A percentile compares a stretch with the other conserved stretches of the same genome.
These are phyloP conservation scores for Moricandia arvensis DNA, from an alignment of 345 rosid genomes.

Conservation along the genomic window DNA sequence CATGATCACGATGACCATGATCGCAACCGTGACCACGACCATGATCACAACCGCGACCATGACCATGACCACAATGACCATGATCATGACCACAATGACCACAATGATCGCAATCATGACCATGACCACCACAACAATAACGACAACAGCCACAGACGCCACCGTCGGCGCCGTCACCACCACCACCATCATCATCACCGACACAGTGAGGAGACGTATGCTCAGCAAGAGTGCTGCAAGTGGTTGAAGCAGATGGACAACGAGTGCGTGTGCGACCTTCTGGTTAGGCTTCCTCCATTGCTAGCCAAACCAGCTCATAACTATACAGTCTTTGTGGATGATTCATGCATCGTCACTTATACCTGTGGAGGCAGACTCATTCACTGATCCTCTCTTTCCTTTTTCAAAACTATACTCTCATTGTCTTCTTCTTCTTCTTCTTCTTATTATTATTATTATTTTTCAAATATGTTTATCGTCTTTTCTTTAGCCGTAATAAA, in stretches of 20 bases:
- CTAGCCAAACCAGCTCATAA: slow-evolving; percentile 63
- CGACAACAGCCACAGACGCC: slow-evolving; percentile 1
- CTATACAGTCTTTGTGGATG: slow-evolving; percentile 52
- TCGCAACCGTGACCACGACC: too few species aligned
- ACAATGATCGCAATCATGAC: not conserved
- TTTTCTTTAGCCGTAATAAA: slow-evolving; percentile 15
- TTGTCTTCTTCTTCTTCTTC: not conserved
- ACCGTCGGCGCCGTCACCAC: slow-evolving; percentile 10
- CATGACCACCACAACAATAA: slow-evolving; percentile 4
- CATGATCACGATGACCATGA: not conserved
- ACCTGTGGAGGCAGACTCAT: slow-evolving; percentile 53
- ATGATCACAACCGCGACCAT: too few species aligned
- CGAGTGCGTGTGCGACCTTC: slow-evolving; percentile 75
- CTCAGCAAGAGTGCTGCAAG: slow-evolving; percentile 61
- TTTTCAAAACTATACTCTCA: not conserved
- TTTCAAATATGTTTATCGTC: too few species aligned
- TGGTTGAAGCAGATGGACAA: slow-evolving; percentile 70
- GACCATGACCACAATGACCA: not conserved
- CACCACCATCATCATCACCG: slow-evolving; percentile 12
- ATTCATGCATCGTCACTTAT: slow-evolving; percentile 55
- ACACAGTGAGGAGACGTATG: slow-evolving; percentile 28
- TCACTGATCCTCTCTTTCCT: slow-evolving; percentile 21
- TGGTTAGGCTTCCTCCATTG: slow-evolving; percentile 70
- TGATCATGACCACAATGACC: too few species aligned
- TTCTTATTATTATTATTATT: too few species aligned